Base-by-base conservation (phyloP, 345 rosid genomes). In the Ailanthus altissimus region DNA sequence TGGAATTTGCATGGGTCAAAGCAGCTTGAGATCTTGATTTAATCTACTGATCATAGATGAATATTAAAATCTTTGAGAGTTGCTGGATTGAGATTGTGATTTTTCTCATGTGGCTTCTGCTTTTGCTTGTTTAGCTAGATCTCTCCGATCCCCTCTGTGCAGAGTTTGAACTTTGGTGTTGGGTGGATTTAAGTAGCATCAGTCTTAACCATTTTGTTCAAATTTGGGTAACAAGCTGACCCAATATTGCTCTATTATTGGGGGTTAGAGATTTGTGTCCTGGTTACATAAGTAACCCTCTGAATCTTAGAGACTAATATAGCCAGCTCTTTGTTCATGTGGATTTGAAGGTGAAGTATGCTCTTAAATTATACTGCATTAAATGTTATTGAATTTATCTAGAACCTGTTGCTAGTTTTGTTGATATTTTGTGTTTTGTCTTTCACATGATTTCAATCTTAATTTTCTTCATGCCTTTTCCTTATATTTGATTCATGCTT, bases 281-380 rank as follows among this genome's bases (percentile, higher is more conserved):
- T 25, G 64, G 21, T 56, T 16, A 6, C 43, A 21, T 25, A 40
- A 50, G 40, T 26, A 58, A 59, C 25, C 47, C 64, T 50, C 49
- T 65, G 61, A 67, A 63, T 80, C 71, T 67, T 60, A 62, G 64
- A 54, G 60, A 70, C 56, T 14, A 77, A 45, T 61, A 62, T 67
- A 80, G 40, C 64, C n/a, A 38, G 60, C 54, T 62, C 15, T 56
- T 51, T 43, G 61, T 56, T 77, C 62, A 67, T 58, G 72, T 77
- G 81, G 75, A 73, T 70, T 75, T 82, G 53, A 73, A 40, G 87
- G 77, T 83, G 51, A 66, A 50, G 51, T 67, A 28, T 50, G 70
- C 74, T 74, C 56, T n/a, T 49, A 46, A n/a, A 21, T 9, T 32
- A 10, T 43, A 47, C 54, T 50, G 67, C 63, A 49, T 80, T 43